Evolutionary conservation across 2,329 filamentous ascomycete genomes (phyloP).

Genomic region (Cyphellophora attinorum): DNA sequence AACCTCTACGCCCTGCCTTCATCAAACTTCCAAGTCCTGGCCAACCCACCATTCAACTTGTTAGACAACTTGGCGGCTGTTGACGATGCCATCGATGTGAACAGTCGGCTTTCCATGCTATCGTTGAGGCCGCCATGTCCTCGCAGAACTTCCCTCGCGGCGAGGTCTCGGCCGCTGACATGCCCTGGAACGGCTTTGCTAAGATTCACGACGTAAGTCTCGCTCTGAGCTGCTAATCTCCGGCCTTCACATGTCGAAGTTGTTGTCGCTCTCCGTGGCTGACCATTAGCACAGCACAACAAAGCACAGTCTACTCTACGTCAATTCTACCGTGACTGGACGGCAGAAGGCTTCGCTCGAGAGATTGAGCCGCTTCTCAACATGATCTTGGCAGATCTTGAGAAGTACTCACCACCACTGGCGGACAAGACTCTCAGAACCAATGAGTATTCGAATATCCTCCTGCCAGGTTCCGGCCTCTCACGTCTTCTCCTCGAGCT

Average conservation of each 20-base stretch:
- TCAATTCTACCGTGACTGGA: conserved; percentile 95
- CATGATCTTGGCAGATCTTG: conserved; percentile 60
- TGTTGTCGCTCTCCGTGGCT: too few species aligned
- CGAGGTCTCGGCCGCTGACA: too few species aligned
- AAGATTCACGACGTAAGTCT: too few species aligned
- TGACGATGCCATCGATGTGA: conserved; percentile 80
- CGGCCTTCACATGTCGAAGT: too few species aligned
- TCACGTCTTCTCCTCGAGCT: conserved; percentile 85
- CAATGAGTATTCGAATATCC: conserved; percentile 57
- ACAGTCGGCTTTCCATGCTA: too few species aligned
- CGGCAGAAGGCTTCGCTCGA: conserved; percentile 53
- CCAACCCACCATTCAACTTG: conserved; percentile 71
- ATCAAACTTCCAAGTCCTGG: conserved; percentile 73
- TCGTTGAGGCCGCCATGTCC: conserved; percentile 73
- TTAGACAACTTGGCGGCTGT: conserved; percentile 67
- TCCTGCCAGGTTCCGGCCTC: conserved; percentile 84
- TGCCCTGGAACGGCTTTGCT: too few species aligned
- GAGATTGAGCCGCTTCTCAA: conserved; percentile 73
- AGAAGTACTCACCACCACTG: conserved; percentile 26
- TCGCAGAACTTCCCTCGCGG: conserved; percentile 65
- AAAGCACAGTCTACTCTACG: conserved; percentile 88
- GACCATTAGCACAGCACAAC: too few species aligned
- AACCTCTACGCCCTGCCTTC: conserved; percentile 86
- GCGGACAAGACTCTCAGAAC: conserved; percentile 31
- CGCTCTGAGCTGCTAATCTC: too few species aligned